Evolutionary conservation across 2,329 filamentous ascomycete species (phyloP).

Genomic region (Colletotrichum incanum): DNA sequence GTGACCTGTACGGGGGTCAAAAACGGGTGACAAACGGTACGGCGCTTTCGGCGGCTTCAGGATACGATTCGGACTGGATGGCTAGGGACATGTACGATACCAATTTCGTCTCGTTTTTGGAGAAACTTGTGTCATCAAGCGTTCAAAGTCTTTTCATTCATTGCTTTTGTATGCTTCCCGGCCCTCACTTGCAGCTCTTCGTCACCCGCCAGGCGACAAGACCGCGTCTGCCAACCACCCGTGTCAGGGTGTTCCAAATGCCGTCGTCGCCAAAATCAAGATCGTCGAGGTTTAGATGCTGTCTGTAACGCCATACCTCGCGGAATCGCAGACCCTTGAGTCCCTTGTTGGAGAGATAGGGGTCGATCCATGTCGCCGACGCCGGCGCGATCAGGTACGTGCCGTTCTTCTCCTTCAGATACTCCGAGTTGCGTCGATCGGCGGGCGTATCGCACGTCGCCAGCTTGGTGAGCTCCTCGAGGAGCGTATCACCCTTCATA

Average conservation of each 20-base stretch:
- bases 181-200: slow-evolving; percentile 65
- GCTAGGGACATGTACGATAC: slow-evolving; percentile 26
- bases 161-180: slow-evolving; percentile 2
- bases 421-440: slow-evolving; percentile 69
- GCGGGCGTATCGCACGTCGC: slow-evolving; percentile 76
- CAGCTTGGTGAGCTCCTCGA: slow-evolving; percentile 70
- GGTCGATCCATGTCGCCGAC: slow-evolving; percentile 79
- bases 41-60: slow-evolving; percentile 8
- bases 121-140: slow-evolving; percentile 34
- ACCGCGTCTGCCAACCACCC: slow-evolving; percentile 77
- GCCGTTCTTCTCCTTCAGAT: slow-evolving; percentile 73
- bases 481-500: slow-evolving; percentile 72
- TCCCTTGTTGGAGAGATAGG: slow-evolving; percentile 72
- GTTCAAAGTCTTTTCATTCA: slow-evolving; percentile 34
- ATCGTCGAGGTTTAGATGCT: slow-evolving; percentile 85
- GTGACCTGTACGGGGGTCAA: neutral
- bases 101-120: slow-evolving; percentile 14
- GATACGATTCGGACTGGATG: slow-evolving; percentile 4
- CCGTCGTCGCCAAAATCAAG: slow-evolving; percentile 85
- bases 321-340: slow-evolving; percentile 74
- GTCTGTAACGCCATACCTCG: slow-evolving; percentile 78
- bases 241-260: slow-evolving; percentile 77
- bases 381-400: slow-evolving; percentile 82
- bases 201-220: slow-evolving; percentile 76
- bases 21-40: neutral